These are phyloP conservation scores for Rosa persica DNA, from an alignment of 306 rosid species.

Conservation along the genomic window DNA sequence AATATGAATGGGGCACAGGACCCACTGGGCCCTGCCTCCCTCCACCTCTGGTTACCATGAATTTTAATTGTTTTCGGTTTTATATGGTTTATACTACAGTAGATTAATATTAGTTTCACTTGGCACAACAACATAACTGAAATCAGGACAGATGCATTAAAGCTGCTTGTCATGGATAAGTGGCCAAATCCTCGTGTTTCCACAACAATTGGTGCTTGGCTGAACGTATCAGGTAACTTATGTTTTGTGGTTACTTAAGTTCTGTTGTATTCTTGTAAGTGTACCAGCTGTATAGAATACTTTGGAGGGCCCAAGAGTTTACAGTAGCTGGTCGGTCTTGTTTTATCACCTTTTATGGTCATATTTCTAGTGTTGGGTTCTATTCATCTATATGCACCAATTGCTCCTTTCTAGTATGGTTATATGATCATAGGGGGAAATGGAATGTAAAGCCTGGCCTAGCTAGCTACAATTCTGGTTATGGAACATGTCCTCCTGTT, in stretches of 20 bases:
- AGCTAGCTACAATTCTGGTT: conserved; percentile 77
- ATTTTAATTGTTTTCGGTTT: conserved; percentile 4
- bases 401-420: conserved; percentile 88
- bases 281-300: neutral
- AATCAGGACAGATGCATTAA: conserved; percentile 92
- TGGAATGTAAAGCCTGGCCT: conserved; percentile 98
- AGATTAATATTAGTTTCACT: conserved; percentile 18
- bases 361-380: conserved; percentile 23
- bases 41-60: no score
- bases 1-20: no score
- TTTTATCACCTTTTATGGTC: conserved; percentile 8
- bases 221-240: conserved; percentile 79
- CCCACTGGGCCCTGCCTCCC: no score
- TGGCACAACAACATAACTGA: conserved; percentile 77
- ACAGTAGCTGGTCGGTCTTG: neutral
- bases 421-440: conserved; percentile 84
- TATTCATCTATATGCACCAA: conserved; percentile 80
- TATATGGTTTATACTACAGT: conserved; percentile 8
- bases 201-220: conserved; percentile 92
- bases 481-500: conserved; percentile 87
- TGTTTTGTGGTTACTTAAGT: neutral
- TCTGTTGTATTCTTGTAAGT: neutral
- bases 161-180: conserved; percentile 79
- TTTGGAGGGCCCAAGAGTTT: neutral
- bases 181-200: conserved; percentile 88